phyloP scores from a whole-genome alignment of 495 filamentous ascomycete genomes.

The Neurospora cerealis region DNA sequence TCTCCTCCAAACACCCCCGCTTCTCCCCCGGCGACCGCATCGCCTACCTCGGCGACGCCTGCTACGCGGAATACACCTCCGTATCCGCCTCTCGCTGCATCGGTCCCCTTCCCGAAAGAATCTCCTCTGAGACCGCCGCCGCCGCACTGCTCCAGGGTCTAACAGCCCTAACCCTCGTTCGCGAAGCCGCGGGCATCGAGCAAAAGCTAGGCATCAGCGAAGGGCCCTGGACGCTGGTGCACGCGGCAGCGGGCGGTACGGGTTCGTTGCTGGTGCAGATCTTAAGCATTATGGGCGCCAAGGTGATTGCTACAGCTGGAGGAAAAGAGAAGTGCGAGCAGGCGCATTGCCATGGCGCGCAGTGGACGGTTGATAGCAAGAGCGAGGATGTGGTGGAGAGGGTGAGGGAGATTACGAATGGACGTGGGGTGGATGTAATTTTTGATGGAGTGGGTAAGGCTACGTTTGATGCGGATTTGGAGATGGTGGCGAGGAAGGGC shows the following conservation, averaged over 20 bases:
- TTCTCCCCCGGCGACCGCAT: constrained; percentile 59
- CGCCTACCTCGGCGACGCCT: constrained; percentile 46
- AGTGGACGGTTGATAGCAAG: constrained; percentile 62
- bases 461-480: constrained; percentile 78
- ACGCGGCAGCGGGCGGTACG: constrained; percentile 85
- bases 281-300: constrained; percentile 60
- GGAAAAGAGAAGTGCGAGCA: constrained; percentile 61
- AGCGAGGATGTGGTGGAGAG: constrained; percentile 53
- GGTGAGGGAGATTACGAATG: constrained; percentile 61
- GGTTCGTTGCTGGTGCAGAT: constrained; percentile 73
- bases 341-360: constrained; percentile 58
- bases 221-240: constrained; percentile 78
- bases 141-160: constrained; percentile 72
- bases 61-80: constrained; percentile 70
- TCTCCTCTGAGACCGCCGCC: constrained; percentile 54
- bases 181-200: constrained; percentile 65
- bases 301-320: constrained; percentile 74
- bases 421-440: constrained; percentile 64
- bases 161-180: constrained; percentile 73
- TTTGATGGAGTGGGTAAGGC: constrained; percentile 84
- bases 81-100: constrained; percentile 45
- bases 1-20: constrained; percentile 28
- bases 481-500: constrained; percentile 71
- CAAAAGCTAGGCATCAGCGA: constrained; percentile 15
- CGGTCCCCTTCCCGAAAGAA: constrained; percentile 48